Evolutionary conservation across 345 rosid species (phyloP).

Genomic region (Citrus mangshanensis): DNA sequence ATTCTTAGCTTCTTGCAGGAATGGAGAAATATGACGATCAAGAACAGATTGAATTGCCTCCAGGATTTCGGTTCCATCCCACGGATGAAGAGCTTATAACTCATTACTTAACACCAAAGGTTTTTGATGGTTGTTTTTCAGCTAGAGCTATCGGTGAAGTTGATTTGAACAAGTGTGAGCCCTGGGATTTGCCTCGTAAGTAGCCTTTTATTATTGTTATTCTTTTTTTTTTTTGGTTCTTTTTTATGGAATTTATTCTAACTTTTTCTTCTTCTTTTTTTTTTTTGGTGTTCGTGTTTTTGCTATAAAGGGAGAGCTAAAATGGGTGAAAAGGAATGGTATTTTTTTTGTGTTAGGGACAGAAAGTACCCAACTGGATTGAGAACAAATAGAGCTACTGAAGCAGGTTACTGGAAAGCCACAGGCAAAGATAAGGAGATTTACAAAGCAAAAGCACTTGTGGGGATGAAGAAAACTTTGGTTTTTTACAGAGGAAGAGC

Average conservation of each 20-base stretch:
- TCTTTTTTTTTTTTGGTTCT: not conserved
- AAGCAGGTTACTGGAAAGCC: constrained; percentile 64
- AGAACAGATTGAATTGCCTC: constrained; percentile 52
- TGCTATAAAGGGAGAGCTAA: constrained; percentile 37
- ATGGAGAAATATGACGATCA: constrained; percentile 44
- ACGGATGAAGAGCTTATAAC: constrained; percentile 60
- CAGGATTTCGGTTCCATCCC: constrained; percentile 64
- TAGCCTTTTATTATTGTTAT: not conserved
- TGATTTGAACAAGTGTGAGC: constrained; percentile 67
- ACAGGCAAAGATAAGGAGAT: constrained; percentile 72
- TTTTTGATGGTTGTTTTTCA: constrained; percentile 31
- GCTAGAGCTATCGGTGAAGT: constrained; percentile 59
- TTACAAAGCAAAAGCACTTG: constrained; percentile 43
- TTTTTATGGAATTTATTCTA: not conserved
- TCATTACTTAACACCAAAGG: constrained; percentile 49
- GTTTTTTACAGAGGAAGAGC: constrained; percentile 88
- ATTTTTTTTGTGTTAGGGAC: constrained; percentile 72
- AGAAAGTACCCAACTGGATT: constrained; percentile 79
- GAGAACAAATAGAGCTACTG: constrained; percentile 63
- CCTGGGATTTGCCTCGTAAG: constrained; percentile 71
- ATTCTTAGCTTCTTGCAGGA: not conserved
- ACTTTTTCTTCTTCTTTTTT: not conserved
- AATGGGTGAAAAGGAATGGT: constrained; percentile 71
- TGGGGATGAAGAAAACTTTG: constrained; percentile 94
- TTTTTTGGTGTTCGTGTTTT: not conserved